Percentiles rank a stretch among this genome's conserved stretches.
These are phyloP conservation scores for Wakefieldia striispora DNA, from an alignment of 768 basidiomycete species.

Conservation along the genomic window DNA sequence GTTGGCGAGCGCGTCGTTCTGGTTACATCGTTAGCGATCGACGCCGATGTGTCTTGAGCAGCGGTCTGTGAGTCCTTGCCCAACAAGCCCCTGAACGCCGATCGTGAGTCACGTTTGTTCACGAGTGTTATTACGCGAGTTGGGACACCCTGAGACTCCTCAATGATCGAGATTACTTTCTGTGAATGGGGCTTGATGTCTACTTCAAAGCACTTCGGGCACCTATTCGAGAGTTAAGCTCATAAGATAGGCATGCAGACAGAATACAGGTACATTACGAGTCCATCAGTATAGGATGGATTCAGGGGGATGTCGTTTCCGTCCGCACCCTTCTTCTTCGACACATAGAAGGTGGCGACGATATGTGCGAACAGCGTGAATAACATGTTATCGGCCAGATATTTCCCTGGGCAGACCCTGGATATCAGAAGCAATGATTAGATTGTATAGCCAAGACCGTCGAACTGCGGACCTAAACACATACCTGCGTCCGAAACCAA, in stretches of 20 bases:
- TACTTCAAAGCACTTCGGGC: conserved; percentile 9
- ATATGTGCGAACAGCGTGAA: conserved; percentile 10
- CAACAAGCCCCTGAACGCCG: too few relatives aligned
- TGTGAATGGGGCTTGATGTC: conserved; percentile 12
- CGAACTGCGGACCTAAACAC: background rate
- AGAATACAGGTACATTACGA: conserved; percentile 6
- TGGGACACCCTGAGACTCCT: conserved; percentile 2
- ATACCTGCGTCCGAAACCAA: conserved; percentile 10
- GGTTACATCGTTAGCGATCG: too few relatives aligned
- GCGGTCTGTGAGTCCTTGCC: too few relatives aligned
- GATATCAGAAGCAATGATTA: background rate
- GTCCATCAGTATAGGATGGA: conserved; percentile 1
- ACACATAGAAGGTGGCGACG: conserved; percentile 7
- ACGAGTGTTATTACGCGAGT: too few relatives aligned
- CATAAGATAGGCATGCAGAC: background rate
- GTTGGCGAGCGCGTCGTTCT: too few relatives aligned
- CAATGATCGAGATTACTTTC: conserved; percentile 5
- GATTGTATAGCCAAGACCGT: background rate
- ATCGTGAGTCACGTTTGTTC: too few relatives aligned
- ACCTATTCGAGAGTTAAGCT: background rate
- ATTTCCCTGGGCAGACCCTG: conserved; percentile 14
- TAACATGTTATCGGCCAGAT: conserved; percentile 9
- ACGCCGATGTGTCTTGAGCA: too few relatives aligned
- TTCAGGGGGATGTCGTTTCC: conserved; percentile 8
- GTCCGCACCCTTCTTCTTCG: conserved; percentile 4